These are phyloP conservation scores for Epichloe sp. DNA, from an alignment of 2,329 filamentous ascomycete species.

Conservation along the genomic window DNA sequence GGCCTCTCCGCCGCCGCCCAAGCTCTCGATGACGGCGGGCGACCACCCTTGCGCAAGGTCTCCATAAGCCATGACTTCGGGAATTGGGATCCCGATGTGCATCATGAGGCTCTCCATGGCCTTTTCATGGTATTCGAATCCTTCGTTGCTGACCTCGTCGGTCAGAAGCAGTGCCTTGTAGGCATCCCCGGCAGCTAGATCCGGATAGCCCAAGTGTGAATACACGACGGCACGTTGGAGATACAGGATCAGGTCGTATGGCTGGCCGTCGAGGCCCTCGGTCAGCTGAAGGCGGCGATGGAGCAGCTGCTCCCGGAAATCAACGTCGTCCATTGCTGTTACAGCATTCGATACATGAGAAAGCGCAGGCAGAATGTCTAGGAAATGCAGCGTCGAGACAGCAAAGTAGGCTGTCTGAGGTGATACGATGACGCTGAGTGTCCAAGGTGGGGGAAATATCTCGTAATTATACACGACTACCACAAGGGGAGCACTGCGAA, in stretches of 20 bases:
- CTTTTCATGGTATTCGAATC: slow-evolving; percentile 69
- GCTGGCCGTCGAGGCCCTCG: slow-evolving; percentile 33
- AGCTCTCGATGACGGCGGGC: slow-evolving; percentile 19
- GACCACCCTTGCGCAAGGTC: slow-evolving; percentile 24
- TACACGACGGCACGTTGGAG: slow-evolving; percentile 60
- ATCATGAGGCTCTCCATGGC: slow-evolving; percentile 39
- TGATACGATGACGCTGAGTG: neutral
- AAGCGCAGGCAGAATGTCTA: neutral
- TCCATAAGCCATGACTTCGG: slow-evolving; percentile 34
- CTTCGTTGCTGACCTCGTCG: slow-evolving; percentile 67
- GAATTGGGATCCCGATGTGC: slow-evolving; percentile 20
- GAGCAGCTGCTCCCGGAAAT: slow-evolving; percentile 33
- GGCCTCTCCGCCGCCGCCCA: slow-evolving; percentile 20
- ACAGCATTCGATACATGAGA: neutral
- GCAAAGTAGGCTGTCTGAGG: neutral
- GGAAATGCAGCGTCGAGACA: neutral
- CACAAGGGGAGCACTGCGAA: neutral
- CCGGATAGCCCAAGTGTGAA: slow-evolving; percentile 67
- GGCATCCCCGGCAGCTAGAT: slow-evolving; percentile 79
- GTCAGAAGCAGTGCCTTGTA: slow-evolving; percentile 80
- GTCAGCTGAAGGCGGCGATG: slow-evolving; percentile 44
- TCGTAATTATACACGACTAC: no score
- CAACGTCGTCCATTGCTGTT: slow-evolving; percentile 19
- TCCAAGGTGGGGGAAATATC: no score
- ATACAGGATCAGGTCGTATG: slow-evolving; percentile 52